Conservation (phyloP, 2,329 filamentous ascomycete species). For the Botrytis byssoidea region DNA sequence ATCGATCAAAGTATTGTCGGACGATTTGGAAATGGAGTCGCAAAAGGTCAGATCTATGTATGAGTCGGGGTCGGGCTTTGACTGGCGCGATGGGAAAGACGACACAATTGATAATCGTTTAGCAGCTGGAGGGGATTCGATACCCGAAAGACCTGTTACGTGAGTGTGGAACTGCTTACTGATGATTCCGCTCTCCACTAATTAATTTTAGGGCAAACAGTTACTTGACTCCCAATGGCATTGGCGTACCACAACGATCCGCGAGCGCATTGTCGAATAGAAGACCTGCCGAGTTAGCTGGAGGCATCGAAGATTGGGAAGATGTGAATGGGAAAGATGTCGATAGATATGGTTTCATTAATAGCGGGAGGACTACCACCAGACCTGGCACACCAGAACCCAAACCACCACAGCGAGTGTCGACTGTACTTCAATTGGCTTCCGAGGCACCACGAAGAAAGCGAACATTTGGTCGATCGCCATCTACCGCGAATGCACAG, state of each 20-base stretch:
- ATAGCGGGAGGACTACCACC: constrained; percentile 42
- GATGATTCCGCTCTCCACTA: constrained; percentile 22
- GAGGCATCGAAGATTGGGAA: constrained; percentile 66
- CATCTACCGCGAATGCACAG: constrained; percentile 31
- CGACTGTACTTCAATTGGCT: constrained; percentile 36
- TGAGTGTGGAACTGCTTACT: constrained; percentile 22
- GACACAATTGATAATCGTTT: constrained; percentile 19
- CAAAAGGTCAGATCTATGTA: constrained; percentile 41
- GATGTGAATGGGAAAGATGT: constrained; percentile 60
- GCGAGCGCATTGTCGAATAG: constrained; percentile 31
- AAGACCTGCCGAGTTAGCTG: constrained; percentile 49
- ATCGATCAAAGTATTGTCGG: constrained; percentile 32
- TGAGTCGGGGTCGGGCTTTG: constrained; percentile 31
- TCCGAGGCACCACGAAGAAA: constrained; percentile 37
- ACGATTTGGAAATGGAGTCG: constrained; percentile 38
- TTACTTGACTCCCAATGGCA: constrained; percentile 25
- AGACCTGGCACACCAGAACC: constrained; percentile 42
- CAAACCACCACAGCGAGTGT: constrained; percentile 37
- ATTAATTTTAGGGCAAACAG: constrained; percentile 25
- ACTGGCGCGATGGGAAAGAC: constrained; percentile 33
- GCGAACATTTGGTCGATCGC: constrained; percentile 34
- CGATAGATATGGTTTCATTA: constrained; percentile 69
- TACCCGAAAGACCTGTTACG: constrained; percentile 21
- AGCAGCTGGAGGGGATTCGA: constrained; percentile 18
- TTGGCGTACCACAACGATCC: constrained; percentile 25